Percentiles rank a stretch among this genome's conserved stretches.
These are phyloP conservation scores for Magnolia officinalis DNA, from an alignment of 164 flowering plant genomes.

Conservation along the genomic window DNA sequence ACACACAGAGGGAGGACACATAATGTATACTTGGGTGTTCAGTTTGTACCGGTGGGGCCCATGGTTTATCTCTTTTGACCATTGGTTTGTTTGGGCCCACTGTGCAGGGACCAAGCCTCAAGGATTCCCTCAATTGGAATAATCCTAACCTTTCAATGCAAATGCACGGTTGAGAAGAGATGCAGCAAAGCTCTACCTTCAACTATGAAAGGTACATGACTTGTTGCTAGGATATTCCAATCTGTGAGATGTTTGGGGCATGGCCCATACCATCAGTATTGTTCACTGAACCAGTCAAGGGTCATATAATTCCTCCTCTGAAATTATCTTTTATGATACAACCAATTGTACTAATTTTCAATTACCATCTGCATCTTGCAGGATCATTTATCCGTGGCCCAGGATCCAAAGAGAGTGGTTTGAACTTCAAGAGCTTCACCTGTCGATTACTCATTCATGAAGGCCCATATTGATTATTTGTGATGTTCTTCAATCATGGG, in stretches of 20 bases:
- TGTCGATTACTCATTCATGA: not conserved
- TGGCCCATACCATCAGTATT: too few relatives aligned
- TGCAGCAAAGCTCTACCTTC: too few relatives aligned
- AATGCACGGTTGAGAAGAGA: too few relatives aligned
- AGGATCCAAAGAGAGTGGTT: constrained; percentile 64
- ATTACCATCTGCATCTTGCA: constrained; percentile 20
- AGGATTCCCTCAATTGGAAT: not conserved
- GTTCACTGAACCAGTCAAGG: not conserved
- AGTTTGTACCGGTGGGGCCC: too few relatives aligned
- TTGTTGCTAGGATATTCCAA: too few relatives aligned
- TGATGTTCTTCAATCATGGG: not conserved
- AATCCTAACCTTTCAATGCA: too few relatives aligned
- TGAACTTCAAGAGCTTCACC: constrained; percentile 13
- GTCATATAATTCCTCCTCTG: not conserved
- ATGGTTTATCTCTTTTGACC: too few relatives aligned
- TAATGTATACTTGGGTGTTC: too few relatives aligned
- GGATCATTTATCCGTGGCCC: constrained; percentile 83
- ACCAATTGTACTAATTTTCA: not conserved
- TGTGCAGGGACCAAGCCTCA: not conserved
- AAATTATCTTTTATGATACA: not conserved
- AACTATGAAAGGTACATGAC: too few relatives aligned
- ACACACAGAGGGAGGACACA: too few relatives aligned
- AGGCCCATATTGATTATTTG: not conserved
- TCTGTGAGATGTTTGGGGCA: too few relatives aligned
- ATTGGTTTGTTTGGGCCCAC: too few relatives aligned